Evolutionary conservation across 495 filamentous ascomycete species (phyloP), one percentile per base, ranked within the genome.

Genomic region (Cercophora samala): DNA sequence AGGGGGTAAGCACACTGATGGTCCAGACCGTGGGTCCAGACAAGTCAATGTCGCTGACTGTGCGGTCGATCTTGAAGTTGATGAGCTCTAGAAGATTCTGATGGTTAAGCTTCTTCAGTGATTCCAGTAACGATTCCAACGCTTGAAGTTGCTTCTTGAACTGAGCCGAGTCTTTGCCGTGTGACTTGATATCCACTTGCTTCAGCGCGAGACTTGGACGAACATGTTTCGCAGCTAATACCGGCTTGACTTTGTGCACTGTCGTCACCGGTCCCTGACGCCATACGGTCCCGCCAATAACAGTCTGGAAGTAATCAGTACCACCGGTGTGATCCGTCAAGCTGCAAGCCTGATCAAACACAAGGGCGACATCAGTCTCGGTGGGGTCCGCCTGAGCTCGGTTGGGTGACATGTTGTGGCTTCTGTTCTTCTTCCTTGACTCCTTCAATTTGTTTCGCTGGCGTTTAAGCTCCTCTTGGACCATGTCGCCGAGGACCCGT

Each of bases 1-100:
- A 85, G 59, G 93, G 90, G 22, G 85, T 85, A n/a, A 97, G 84
- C 4, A 93, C 79, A 68, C 84, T 89, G n/a, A 97, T 85, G n/a
- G 84, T 88, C 91, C 93, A 97, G 22, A 78, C 74, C 26, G 78
- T 75, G 0, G 72, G 69, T 25, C 70, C 67, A 3, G 74, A 65
- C 21, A 76, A 75, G 24, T 83, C 78, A 3, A 70, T 72, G 17
- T 80, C 79, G 62, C 69, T 77, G 51, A 78, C 73, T 65, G 79
- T 74, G 19, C 80, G 81, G 65, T 83, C 80, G 25, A 98, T 91
- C 59, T 89, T 91, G 80, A 91, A 97, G 64, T 91, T 91, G 53
- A 96, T 77, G 58, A 97, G 83, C 13, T 90, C 86, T 4, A 93
- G 79, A 24, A 97, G 73, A 76, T 92, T 91, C n/a, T 86, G 82